Conservation (phyloP, 2,329 filamentous ascomycete genomes). For the Apiospora pterosperma region DNA sequence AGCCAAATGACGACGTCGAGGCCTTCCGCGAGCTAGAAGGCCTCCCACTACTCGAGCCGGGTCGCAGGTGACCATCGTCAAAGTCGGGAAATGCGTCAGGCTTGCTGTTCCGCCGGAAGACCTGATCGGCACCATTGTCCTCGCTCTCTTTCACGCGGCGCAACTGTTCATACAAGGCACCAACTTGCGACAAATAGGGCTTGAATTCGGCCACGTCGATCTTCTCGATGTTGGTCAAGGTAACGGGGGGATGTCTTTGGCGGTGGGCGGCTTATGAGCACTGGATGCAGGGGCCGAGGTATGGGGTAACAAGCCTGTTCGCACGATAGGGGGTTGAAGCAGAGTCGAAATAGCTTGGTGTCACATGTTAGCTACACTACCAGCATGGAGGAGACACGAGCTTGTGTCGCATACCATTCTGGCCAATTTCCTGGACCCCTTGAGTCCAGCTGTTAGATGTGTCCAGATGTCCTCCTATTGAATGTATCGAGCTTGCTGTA, state of each 20-base stretch:
- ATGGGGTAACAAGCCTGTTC: constrained; percentile 81
- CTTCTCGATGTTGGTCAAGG: constrained; percentile 81
- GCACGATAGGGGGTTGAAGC: constrained; percentile 84
- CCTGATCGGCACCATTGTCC: constrained; percentile 52
- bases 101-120: constrained; percentile 35
- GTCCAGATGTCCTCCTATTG: constrained; percentile 77
- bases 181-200: constrained; percentile 81
- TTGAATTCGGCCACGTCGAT: constrained; percentile 78
- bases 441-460: constrained; percentile 54
- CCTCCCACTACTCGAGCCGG: constrained; percentile 30
- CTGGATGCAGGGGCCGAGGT: constrained; percentile 66
- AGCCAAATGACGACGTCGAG: constrained; percentile 44
- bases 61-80: constrained; percentile 46
- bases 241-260: constrained; percentile 91
- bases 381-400: background rate
- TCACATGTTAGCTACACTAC: background rate
- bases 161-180: constrained; percentile 83
- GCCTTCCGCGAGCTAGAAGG: constrained; percentile 35
- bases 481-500: constrained; percentile 72
- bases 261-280: constrained; percentile 77
- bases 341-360: constrained; percentile 80
- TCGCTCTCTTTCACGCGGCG: constrained; percentile 77
- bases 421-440: constrained; percentile 66
- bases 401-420: constrained; percentile 64
- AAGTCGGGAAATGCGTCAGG: constrained; percentile 36